Evolutionary conservation across 176 grass and related monocot genomes (phyloP), one percentile per base, ranked within the genome.

Genomic region (Stipa capillata): DNA sequence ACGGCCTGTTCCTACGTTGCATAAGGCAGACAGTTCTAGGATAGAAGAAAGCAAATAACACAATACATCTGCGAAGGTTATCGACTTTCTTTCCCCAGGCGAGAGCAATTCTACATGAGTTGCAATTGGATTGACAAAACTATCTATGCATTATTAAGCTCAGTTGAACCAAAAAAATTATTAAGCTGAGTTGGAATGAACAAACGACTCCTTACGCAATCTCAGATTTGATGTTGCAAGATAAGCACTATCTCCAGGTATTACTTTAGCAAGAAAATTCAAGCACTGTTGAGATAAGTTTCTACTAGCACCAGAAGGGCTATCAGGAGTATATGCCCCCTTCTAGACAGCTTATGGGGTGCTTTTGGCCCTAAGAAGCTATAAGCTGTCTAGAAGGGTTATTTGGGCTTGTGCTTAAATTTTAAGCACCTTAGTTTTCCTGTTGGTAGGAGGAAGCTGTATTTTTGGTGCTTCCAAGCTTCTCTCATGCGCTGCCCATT

Each of bases 181-280:
- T 42, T 43, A 68, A 27, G 20, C 20, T 37, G 31, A n/a, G n/a
- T n/a, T n/a, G n/a, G n/a, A n/a, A n/a, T n/a, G n/a, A n/a, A n/a
- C n/a, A n/a, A n/a, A n/a, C n/a, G n/a, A n/a, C n/a, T n/a, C n/a
- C n/a, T n/a, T n/a, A n/a, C n/a, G 51, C n/a, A 86, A 36, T 61
- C 79, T 79, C 73, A 83, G 80, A 67, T 87, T 90, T 32, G 68
- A 84, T 33, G 69, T 44, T 39, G 74, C 74, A 76, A 87, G 88
- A 63, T 90, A 78, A 36, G 80, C 80, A 28, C 76, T 80, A 68
- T 85, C 75, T 48, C 80, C 69, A 28, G 79, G 63, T 76, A 87
- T 76, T 65, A 79, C 59, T 72, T 80, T 80, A n/a, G 80, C 75
- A 80, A 75, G 84, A 35, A 81, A 51, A 65, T 87, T 87, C 66